Percentiles rank a stretch among this genome's conserved stretches.
Conservation (phyloP, 1,284 basidiomycete species). For the Vanrija sp. region DNA sequence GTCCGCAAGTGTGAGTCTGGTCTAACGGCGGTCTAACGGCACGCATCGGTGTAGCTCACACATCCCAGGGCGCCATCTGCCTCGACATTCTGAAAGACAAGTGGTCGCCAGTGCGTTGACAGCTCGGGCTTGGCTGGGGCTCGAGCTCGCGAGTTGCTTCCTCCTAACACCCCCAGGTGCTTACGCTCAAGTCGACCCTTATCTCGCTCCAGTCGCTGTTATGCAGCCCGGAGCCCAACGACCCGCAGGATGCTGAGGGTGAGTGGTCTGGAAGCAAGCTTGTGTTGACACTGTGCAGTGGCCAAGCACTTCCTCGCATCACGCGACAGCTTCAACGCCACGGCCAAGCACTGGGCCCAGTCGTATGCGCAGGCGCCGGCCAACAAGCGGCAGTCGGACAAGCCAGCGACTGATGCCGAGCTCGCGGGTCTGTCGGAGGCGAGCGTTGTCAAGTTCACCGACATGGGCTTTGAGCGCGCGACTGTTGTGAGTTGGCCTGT, state of each 20-base stretch:
- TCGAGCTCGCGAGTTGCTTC: not conserved
- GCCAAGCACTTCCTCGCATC: slow-evolving; percentile 94
- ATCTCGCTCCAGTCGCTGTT: slow-evolving; percentile 92
- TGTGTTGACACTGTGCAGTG: slow-evolving; percentile 51
- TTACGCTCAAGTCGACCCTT: slow-evolving; percentile 93
- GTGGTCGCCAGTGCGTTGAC: slow-evolving; percentile 56
- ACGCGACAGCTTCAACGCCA: slow-evolving; percentile 80
- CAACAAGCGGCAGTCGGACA: slow-evolving; percentile 20
- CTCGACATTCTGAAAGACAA: slow-evolving; percentile 78
- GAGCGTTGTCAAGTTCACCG: slow-evolving; percentile 52
- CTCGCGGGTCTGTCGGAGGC: slow-evolving; percentile 52
- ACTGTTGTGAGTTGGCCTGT: slow-evolving; percentile 39
- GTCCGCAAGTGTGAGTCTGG: slow-evolving; percentile 65
- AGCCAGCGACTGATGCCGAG: slow-evolving; percentile 37
- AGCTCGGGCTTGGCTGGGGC: slow-evolving; percentile 1
- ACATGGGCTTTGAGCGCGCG: slow-evolving; percentile 51
- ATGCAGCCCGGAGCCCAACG: slow-evolving; percentile 94
- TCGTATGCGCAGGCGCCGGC: slow-evolving; percentile 73
- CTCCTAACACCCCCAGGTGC: slow-evolving; percentile 52
- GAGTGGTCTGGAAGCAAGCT: slow-evolving; percentile 1
- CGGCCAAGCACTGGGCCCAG: slow-evolving; percentile 90
- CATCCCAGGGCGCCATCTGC: slow-evolving; percentile 43
- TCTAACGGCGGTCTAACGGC: too few species aligned
- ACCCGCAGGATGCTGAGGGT: slow-evolving; percentile 93
- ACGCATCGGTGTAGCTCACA: too few species aligned